phyloP scores from a whole-genome alignment of 441 rosid genomes.

The Caryocar brasiliense region DNA sequence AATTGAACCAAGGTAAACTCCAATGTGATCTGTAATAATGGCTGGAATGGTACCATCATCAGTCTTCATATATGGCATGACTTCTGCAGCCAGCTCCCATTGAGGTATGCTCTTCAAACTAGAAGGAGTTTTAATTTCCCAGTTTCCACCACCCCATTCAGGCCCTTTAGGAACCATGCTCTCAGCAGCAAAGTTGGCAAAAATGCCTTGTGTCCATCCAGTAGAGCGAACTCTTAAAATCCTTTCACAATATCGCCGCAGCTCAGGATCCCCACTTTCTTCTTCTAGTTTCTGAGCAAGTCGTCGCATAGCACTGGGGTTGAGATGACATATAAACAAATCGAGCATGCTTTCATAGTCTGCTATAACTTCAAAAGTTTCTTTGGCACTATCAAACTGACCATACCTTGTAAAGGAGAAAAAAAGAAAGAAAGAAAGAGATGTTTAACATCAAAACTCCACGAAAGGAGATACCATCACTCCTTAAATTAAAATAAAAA shows the following conservation, averaged over 20 bases:
- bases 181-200: conserved; percentile 97
- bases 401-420: conserved; percentile 42
- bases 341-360: conserved; percentile 95
- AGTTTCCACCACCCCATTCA: conserved; percentile 99
- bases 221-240: conserved; percentile 81
- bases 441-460: no score
- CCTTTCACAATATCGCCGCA: conserved; percentile 88
- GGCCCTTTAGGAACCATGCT: conserved; percentile 98
- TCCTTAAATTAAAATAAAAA: no score
- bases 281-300: conserved; percentile 97
- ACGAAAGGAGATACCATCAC: no score
- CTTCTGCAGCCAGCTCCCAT: conserved; percentile 96
- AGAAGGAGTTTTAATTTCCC: conserved; percentile 91
- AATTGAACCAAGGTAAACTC: conserved; percentile 87
- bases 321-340: conserved; percentile 94
- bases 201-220: conserved; percentile 98
- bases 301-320: conserved; percentile 97
- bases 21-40: conserved; percentile 76
- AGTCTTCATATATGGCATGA: conserved; percentile 94
- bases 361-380: conserved; percentile 92
- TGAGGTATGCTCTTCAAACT: conserved; percentile 75
- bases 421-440: no score
- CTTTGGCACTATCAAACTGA: conserved; percentile 90
- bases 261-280: conserved; percentile 74
- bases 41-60: conserved; percentile 91